Base-by-base conservation (phyloP, 2,329 filamentous ascomycete genomes). In the Bipolaris zeicola region DNA sequence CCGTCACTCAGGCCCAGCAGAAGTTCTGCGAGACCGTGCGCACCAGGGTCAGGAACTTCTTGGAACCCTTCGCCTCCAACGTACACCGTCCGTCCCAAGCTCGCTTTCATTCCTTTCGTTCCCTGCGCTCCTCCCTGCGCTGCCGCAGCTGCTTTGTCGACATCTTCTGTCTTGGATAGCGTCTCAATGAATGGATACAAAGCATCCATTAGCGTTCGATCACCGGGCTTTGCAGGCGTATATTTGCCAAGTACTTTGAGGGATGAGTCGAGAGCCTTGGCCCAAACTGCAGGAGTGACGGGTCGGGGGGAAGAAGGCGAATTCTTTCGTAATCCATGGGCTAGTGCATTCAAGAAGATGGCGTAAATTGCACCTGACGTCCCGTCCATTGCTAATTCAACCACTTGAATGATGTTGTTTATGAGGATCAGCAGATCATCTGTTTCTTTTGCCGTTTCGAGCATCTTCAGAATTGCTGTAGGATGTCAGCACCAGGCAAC, bases 51-150 rank as follows among this genome's bases (percentile, higher is more conserved):
- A 16, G 89, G 88, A 16, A 92, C 83, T 67, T 90, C 80, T 78
- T 86, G 87, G 79, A 83, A 93, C 14, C 89, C 89, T 72, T 81
- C 84, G 60, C 89, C 89, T 50, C 66, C 91, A 48, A 96, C 86
- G 74, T 96, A 96, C 10, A 95, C 91, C 1, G 89, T 86, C 56
- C 92, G 81, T 6, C 95, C 95, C 38, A 99, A 80, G 66, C 89
- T 95, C 39, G 95, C 91, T 75, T 89, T 87, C 93, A 99, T 97
- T 22, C 89, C 90, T 80, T 93, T 96, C 18, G 95, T 98, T 28
- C 85, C 85, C 62, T 94, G 89, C 3, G 93, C 89, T 0, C 89
- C 95, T 44, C 87, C 82, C 61, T 85, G 84, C 0, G 92, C 89
- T 1, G 91, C 92, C 66, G 86, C 81, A 0, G 91, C 92, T 6